phyloP scores from a whole-genome alignment of 2,329 filamentous ascomycete genomes.

The Myriangium duriaei region DNA sequence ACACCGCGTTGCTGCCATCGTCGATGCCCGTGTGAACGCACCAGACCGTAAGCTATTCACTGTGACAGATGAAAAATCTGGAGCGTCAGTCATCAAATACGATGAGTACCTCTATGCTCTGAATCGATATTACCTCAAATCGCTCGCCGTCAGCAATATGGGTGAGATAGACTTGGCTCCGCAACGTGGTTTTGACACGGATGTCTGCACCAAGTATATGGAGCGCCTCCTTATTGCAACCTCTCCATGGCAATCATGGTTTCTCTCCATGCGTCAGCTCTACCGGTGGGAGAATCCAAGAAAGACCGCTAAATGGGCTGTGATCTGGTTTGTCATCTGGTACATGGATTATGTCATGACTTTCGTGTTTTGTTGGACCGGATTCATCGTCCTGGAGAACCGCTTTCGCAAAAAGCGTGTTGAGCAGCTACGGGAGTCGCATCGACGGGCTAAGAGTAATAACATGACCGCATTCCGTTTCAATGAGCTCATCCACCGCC shows the following conservation, averaged over 20 bases:
- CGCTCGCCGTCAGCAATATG: conserved; percentile 13
- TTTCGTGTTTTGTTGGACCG: conserved; percentile 24
- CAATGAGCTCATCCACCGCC: conserved; percentile 26
- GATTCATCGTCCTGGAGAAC: conserved; percentile 24
- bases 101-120: conserved; percentile 7
- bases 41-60: conserved; percentile 21
- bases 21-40: conserved; percentile 18
- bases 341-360: conserved; percentile 25
- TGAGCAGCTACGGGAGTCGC: conserved; percentile 23
- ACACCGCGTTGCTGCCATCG: conserved; percentile 24
- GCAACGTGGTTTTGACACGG: conserved; percentile 25
- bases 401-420: conserved; percentile 19
- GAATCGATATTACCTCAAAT: conserved; percentile 3
- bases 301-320: conserved; percentile 26
- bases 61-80: conserved; percentile 13
- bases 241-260: conserved; percentile 28
- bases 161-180: conserved; percentile 22
- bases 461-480: conserved; percentile 21
- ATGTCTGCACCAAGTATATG: conserved; percentile 23
- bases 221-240: conserved; percentile 30
- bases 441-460: conserved; percentile 21
- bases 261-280: conserved; percentile 24
- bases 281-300: conserved; percentile 29
- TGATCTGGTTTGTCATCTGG: conserved; percentile 25
- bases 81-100: conserved; percentile 24